Base-by-base conservation (phyloP, 768 basidiomycete species). In the Macrolepiota dolichaula region DNA sequence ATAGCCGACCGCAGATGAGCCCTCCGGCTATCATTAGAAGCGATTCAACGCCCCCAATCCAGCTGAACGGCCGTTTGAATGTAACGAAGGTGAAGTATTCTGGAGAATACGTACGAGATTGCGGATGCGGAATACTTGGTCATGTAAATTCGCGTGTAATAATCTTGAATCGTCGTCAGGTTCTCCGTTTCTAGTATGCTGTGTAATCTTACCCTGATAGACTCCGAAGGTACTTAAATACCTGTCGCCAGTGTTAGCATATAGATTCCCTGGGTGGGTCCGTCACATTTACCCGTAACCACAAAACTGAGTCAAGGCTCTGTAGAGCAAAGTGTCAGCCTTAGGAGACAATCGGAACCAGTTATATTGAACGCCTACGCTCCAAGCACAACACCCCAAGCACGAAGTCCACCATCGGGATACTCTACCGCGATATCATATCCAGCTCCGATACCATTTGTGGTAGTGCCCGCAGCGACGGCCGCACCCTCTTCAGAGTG, bases 21-120 rank as follows among this genome's bases (percentile, higher is more conserved):
- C 80, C 80, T 19, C 70, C 72, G 2, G 76, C 67, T 37, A 81
- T 73, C 4, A 79, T 71, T 13, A 82, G 66, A 57, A 78, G 78
- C 3, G 76, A 74, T 55, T 83, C 81, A 12, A 74, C 66, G 15
- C 80, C 78, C 4, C 81, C 65, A 46, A 68, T 67, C 65, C 67
- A 68, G 12, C 67, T 69, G 42, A 7, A 44, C 19, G 7, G 1
- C 22, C 13, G 12, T n/a, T 6, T 17, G 32, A 42, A 35, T 24
- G 32, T 10, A 4, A 25, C 36, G 24, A 10, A 46, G 17, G n/a
- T 59, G n/a, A 36, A 42, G 10, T 35, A 36, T n/a, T n/a, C 10
- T n/a, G 7, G 4, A 29, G 29, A 29, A 38, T n/a, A 55, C 77
- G 62, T 56, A 76, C 78, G 77, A 71, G n/a, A 79, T 74, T 25